Conservation (phyloP, 352 stramenopile genomes). For the Pythium vanterpoolii region DNA sequence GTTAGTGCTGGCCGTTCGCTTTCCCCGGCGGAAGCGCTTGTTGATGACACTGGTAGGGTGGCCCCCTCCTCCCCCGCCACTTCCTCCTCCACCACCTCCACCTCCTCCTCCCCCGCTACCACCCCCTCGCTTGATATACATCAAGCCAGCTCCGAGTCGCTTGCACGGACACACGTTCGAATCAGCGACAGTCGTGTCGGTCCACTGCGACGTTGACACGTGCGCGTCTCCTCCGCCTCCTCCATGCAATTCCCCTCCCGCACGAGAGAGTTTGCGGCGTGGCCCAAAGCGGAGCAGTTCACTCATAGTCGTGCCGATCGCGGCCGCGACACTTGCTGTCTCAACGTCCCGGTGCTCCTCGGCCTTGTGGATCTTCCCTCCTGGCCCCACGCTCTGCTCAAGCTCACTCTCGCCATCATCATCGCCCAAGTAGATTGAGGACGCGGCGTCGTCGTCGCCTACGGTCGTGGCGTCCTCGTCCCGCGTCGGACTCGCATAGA, state of each 20-base stretch:
- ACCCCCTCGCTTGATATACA: slow-evolving; percentile 14
- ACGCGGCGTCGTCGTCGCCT: slow-evolving; percentile 3
- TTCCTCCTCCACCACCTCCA: neutral
- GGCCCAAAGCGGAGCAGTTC: slow-evolving; percentile 19
- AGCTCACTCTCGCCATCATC: slow-evolving; percentile 5
- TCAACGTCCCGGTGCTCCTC: slow-evolving; percentile 15
- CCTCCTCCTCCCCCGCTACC: neutral
- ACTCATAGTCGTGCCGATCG: slow-evolving; percentile 12
- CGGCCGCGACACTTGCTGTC: slow-evolving; percentile 6
- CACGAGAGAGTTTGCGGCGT: slow-evolving; percentile 18
- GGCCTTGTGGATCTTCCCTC: neutral
- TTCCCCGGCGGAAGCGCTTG: slow-evolving; percentile 45
- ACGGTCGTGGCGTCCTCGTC: neutral
- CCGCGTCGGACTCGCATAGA: neutral
- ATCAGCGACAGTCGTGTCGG: slow-evolving; percentile 23
- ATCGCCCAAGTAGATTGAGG: neutral
- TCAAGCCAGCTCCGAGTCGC: slow-evolving; percentile 41
- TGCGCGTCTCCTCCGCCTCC: slow-evolving; percentile 6
- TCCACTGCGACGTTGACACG: slow-evolving; percentile 26
- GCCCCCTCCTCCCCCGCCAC: neutral
- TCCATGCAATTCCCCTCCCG: neutral
- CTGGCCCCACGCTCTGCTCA: slow-evolving; percentile 11
- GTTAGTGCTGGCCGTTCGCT: slow-evolving; percentile 15
- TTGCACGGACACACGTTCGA: slow-evolving; percentile 39
- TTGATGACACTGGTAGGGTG: slow-evolving; percentile 12